These are phyloP conservation scores for Aspergillus sp. DNA, from an alignment of 2,329 filamentous ascomycete species.

Conservation along the genomic window DNA sequence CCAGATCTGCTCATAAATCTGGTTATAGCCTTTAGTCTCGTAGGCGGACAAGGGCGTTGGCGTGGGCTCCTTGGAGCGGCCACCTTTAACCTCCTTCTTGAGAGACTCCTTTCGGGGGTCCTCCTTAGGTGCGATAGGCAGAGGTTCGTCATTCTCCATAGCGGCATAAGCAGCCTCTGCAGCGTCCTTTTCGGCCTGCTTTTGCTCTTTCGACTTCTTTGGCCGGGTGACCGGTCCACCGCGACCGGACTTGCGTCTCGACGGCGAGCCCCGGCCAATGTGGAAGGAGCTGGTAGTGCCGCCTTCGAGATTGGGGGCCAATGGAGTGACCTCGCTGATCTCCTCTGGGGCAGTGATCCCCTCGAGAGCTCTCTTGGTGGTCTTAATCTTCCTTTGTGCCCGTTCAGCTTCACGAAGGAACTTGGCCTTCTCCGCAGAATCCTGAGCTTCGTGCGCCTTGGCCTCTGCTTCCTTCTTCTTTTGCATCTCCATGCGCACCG, in stretches of 20 bases:
- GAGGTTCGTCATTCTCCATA: constrained; percentile 47
- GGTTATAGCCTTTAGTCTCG: constrained; percentile 89
- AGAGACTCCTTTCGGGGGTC: constrained; percentile 49
- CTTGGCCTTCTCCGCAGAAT: constrained; percentile 78
- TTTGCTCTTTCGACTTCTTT: constrained; percentile 82
- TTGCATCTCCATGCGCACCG: constrained; percentile 81
- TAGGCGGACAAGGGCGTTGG: constrained; percentile 64
- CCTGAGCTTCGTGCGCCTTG: constrained; percentile 73
- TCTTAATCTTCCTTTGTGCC: constrained; percentile 87
- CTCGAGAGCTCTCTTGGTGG: constrained; percentile 83
- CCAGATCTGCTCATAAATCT: constrained; percentile 97
- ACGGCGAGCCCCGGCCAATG: constrained; percentile 58
- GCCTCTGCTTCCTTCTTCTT: constrained; percentile 80
- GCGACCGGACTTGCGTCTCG: constrained; percentile 57
- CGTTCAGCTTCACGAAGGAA: constrained; percentile 84
- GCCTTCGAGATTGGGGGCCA: constrained; percentile 80
- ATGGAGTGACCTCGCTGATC: constrained; percentile 67
- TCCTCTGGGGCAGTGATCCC: constrained; percentile 76
- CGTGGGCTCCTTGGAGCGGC: constrained; percentile 45
- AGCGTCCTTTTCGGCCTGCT: constrained; percentile 69
- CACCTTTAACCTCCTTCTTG: constrained; percentile 46
- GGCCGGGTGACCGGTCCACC: constrained; percentile 60
- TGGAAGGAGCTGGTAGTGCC: constrained; percentile 85
- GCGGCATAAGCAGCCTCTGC: constrained; percentile 87
- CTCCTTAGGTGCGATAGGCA: constrained; percentile 60